Percentiles rank a stretch among this genome's conserved stretches.
Evolutionary conservation across 2,329 filamentous ascomycete genomes (phyloP).

Genomic region (Acephala macrosclerotiorum): DNA sequence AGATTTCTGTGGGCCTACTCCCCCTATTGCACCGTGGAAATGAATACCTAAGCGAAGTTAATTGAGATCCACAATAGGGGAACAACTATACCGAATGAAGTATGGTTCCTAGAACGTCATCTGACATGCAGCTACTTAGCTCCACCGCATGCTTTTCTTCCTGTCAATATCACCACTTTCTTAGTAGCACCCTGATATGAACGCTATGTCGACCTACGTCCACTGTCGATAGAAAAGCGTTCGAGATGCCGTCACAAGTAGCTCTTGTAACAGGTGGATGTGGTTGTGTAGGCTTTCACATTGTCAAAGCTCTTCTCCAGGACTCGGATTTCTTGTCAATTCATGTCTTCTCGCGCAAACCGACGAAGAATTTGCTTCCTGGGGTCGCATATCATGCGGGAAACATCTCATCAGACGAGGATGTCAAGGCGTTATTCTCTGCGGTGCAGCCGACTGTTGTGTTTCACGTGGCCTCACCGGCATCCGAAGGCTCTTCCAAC

Average conservation of each 20-base stretch:
- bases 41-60: too few species aligned
- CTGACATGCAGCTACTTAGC: neutral
- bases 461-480: conserved; percentile 1
- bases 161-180: neutral
- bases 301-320: conserved; percentile 12
- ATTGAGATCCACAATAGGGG: too few species aligned
- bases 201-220: too few species aligned
- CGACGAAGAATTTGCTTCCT: conserved; percentile 4
- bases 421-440: neutral
- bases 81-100: too few species aligned
- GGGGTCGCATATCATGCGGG: conserved; percentile 14
- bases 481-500: too few species aligned
- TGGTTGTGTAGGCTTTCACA: conserved; percentile 45
- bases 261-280: conserved; percentile 39
- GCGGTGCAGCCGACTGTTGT: conserved; percentile 13
- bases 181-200: neutral
- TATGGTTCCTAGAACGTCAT: neutral
- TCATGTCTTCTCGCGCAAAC: conserved; percentile 18
- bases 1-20: too few species aligned
- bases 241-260: too few species aligned
- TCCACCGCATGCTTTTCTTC: too few species aligned
- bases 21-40: too few species aligned
- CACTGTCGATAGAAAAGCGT: too few species aligned
- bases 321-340: conserved; percentile 4
- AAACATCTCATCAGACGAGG: neutral